Evolutionary conservation across 805 yeast species (phyloP).

Genomic region (Millerozyma acaciae): DNA sequence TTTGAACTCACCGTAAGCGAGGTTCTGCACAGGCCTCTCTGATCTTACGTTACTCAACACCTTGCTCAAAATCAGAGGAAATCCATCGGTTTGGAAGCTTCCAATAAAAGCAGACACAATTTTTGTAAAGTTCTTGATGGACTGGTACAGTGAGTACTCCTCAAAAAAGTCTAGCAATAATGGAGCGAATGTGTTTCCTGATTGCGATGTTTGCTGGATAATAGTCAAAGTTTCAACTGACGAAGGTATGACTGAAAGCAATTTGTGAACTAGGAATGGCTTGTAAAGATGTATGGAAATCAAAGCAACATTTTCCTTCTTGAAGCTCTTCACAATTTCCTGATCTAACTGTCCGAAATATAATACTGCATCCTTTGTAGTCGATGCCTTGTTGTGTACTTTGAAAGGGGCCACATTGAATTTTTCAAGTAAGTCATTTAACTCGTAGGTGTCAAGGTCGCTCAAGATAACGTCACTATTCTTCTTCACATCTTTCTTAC

Average conservation of each 20-base stretch:
- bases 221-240: slow-evolving; percentile 55
- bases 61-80: slow-evolving; percentile 40
- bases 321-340: slow-evolving; percentile 38
- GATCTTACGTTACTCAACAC: slow-evolving; percentile 51
- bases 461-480: slow-evolving; percentile 11
- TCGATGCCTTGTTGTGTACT: slow-evolving; percentile 25
- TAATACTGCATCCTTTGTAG: slow-evolving; percentile 51
- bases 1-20: slow-evolving; percentile 49
- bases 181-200: slow-evolving; percentile 52
- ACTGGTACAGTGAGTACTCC: slow-evolving; percentile 46
- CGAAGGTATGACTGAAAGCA: slow-evolving; percentile 50
- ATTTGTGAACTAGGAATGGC: slow-evolving; percentile 60
- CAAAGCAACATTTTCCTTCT: slow-evolving; percentile 40
- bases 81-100: slow-evolving; percentile 37
- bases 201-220: slow-evolving; percentile 52
- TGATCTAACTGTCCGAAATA: slow-evolving; percentile 58
- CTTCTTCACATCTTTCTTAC: slow-evolving; percentile 9
- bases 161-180: slow-evolving; percentile 73
- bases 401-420: slow-evolving; percentile 28
- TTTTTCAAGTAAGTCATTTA: slow-evolving; percentile 20
- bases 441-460: slow-evolving; percentile 13
- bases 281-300: slow-evolving; percentile 62
- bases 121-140: slow-evolving; percentile 44
- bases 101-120: slow-evolving; percentile 56
- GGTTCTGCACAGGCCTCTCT: slow-evolving; percentile 56